Evolutionary conservation across 2,329 filamentous ascomycete species (phyloP).

Genomic region (Pyricularia pennisetigena): DNA sequence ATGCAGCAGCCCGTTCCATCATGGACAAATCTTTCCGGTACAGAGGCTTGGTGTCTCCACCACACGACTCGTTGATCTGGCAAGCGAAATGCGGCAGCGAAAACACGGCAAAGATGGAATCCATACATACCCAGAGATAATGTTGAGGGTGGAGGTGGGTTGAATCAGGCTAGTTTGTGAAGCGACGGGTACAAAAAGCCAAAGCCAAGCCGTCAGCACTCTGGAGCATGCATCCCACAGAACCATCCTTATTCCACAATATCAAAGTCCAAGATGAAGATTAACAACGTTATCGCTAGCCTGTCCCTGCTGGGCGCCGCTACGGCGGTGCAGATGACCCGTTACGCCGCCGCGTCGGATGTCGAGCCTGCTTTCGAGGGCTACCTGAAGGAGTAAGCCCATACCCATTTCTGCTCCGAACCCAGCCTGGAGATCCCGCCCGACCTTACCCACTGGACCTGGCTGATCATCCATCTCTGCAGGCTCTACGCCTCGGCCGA

Average conservation of each 20-base stretch:
- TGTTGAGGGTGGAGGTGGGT: no score
- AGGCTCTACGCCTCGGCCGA: constrained; percentile 2
- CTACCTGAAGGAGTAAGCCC: background rate
- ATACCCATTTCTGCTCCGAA: background rate
- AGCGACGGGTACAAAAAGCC: background rate
- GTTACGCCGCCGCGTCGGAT: background rate
- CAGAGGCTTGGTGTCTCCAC: no score
- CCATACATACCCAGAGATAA: no score
- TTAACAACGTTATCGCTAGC: background rate
- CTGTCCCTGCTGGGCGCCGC: background rate
- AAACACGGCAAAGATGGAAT: no score
- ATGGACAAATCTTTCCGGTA: no score
- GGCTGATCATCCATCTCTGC: background rate
- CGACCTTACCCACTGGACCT: background rate
- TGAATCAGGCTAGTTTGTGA: no score
- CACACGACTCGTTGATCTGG: no score
- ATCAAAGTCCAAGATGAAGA: background rate
- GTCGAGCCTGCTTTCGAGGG: background rate
- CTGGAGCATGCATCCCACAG: background rate
- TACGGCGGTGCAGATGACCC: background rate
- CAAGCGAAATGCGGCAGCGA: no score
- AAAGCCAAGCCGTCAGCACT: background rate
- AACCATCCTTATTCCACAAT: background rate
- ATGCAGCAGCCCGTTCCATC: no score
- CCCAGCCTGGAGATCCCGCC: no score